Evolutionary conservation across 768 basidiomycete species (phyloP), one percentile per base, ranked within the genome.

Genomic region (Pisolithus albus): DNA sequence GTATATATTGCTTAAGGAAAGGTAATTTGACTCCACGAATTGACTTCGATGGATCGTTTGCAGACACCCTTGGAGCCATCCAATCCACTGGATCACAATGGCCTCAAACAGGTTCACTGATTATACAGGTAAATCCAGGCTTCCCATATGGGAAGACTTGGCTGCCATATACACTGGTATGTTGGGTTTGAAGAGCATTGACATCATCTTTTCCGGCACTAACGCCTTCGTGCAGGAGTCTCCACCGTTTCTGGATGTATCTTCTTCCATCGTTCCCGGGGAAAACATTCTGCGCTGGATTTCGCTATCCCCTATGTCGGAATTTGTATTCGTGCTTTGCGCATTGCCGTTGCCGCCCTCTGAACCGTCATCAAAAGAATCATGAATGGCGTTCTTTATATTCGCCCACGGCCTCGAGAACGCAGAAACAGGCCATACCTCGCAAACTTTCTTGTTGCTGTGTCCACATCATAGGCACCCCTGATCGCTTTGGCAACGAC

Each of bases 211-310:
- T 34, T 13, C 34, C 15, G 34, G 11, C 13, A 11, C 34, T 7
- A 11, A 30, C n/a, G 16, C 41, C 11, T 43, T 51, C 46, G 15
- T 11, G 5, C 30, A 65, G 74, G 67, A 64, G 46, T 54, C 60
- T 42, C 8, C 46, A 4, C 55, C 56, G 18, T 60, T 70, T 36
- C 50, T 76, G 19, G 70, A 79, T 44, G 65, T 81, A 43, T 75
- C 77, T 38, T 43, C 65, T 4, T 64, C 60, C 52, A 57, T 81
- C 1, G 64, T 56, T 30, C 65, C 70, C 39, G 81, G 80, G 8
- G 61, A 54, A 37, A 83, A 82, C 61, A 60, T 68, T 5, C 61
- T 83, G 49, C 71, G 74, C 36, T 70, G 81, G 50, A 75, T 81
- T 40, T 80, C 81, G 32, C 62, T 83, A 15, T 68, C 69, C 6